Evolutionary conservation across 768 basidiomycete genomes (phyloP), one percentile per base, ranked within the genome.

Genomic region (Macrolepiota fuliginosa): DNA sequence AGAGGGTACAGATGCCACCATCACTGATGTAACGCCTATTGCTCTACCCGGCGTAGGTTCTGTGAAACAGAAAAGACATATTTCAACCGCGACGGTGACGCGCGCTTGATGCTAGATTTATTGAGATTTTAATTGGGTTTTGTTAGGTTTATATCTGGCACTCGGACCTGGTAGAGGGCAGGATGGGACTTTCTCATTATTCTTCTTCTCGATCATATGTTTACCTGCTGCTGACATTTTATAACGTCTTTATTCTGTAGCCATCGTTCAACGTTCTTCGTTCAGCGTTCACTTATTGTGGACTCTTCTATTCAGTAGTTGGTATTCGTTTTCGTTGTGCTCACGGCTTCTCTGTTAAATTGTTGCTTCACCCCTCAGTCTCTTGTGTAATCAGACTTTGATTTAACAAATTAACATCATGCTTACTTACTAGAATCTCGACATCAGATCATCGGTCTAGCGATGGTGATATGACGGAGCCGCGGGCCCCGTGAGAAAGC

Each of bases 401-500:
- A 32, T 32, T 32, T 7, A 32, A 32, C n/a, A n/a, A n/a, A n/a
- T n/a, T n/a, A 32, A 32, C 29, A 3, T 32, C 3, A 32, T 32
- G 7, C 29, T 32, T 32, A 32, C 29, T 32, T 32, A 32, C 7
- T 32, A 32, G 29, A 7, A 32, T 19, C 42, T 45, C 42, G 42
- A 19, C 42, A 45, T 45, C 42, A 17, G 42, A 45, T 45, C 42
- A 45, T 19, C 19, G 42, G 29, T 32, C 29, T 7, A 32, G 29
- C 29, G 29, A 32, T 32, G 29, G 29, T 32, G 7, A 3, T 32
- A 3, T 32, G 29, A 7, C 29, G 29, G 29, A 32, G 29, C 29
- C 29, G 29, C 29, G 22, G 22, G 13, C 54, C 46, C 47, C 77
- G 76, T 79, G 79, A 73, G 78, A 80, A 79, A 63, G 63, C 68